These are phyloP conservation scores for Epichloe bromicola DNA, from an alignment of 2,329 filamentous ascomycete species.

Conservation along the genomic window DNA sequence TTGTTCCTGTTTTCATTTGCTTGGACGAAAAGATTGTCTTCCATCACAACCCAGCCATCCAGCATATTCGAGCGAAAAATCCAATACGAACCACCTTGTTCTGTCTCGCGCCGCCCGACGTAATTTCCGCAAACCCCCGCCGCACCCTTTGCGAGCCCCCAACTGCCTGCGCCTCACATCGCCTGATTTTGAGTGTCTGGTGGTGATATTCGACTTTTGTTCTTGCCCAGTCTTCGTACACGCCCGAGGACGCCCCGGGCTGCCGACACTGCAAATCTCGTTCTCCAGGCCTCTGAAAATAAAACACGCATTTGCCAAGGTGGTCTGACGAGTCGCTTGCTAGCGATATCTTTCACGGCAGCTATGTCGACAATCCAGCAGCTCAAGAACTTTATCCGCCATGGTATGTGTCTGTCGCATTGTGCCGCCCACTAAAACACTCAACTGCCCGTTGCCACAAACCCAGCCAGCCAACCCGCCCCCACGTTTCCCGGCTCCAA, in stretches of 20 bases:
- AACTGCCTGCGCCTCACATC: neutral
- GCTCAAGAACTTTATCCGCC: constrained; percentile 94
- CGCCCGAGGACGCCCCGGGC: neutral
- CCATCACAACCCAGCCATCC: neutral
- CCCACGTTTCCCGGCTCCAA: neutral
- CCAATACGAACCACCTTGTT: neutral
- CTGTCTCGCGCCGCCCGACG: neutral
- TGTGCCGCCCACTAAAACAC: neutral
- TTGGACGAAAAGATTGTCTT: neutral
- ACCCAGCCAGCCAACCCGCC: neutral
- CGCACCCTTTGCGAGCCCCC: neutral
- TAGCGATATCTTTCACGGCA: constrained; percentile 9
- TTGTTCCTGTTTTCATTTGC: neutral
- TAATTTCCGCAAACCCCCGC: neutral
- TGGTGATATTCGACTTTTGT: neutral
- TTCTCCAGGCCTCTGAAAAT: neutral
- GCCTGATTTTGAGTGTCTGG: neutral
- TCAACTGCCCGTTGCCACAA: neutral
- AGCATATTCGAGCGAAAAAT: neutral
- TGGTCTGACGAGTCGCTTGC: constrained; percentile 8
- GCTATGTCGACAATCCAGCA: constrained; percentile 72
- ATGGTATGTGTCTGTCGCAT: constrained; percentile 39
- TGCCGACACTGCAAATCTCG: neutral
- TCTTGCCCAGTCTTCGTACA: neutral
- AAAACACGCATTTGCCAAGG: neutral